Conservation (phyloP, 345 rosid genomes). For the Psidium friedrichsthalianum region DNA sequence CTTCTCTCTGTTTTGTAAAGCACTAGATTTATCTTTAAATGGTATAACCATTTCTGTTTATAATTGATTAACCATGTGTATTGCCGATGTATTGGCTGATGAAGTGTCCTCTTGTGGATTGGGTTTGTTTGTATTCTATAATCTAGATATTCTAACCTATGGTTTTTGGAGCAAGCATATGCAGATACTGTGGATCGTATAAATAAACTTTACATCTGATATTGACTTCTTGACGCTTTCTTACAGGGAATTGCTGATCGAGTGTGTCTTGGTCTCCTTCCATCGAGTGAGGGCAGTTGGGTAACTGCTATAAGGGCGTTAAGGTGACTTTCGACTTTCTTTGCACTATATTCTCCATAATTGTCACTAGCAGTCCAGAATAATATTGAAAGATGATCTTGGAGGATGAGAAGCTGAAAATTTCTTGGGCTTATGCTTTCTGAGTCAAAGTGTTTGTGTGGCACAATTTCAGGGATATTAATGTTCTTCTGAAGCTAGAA, state of each 20-base stretch:
- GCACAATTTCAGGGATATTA: not conserved
- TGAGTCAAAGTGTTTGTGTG: not conserved
- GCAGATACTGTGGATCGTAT: not conserved
- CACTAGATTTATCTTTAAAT: not conserved
- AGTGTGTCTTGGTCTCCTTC: constrained; percentile 88
- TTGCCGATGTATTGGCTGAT: not conserved
- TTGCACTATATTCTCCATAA: not conserved
- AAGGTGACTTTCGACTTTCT: constrained; percentile 31
- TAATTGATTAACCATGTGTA: not conserved
- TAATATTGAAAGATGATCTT: not conserved
- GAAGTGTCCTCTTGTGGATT: not conserved
- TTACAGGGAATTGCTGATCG: constrained; percentile 79
- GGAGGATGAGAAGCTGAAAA: not conserved
- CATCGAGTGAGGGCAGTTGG: constrained; percentile 89
- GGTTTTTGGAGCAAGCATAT: not conserved
- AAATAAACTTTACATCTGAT: not conserved
- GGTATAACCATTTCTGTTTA: not conserved
- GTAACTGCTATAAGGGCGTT: constrained; percentile 70
- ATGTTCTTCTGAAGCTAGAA: not conserved
- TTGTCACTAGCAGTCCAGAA: not conserved
- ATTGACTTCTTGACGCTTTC: not conserved
- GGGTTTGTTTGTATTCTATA: not conserved
- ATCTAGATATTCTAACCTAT: not conserved
- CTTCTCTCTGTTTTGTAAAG: not conserved
- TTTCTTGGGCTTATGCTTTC: not conserved